Evolutionary conservation across 148 eudicot genomes (phyloP).

Genomic region (Rhododendron kiyosumense): DNA sequence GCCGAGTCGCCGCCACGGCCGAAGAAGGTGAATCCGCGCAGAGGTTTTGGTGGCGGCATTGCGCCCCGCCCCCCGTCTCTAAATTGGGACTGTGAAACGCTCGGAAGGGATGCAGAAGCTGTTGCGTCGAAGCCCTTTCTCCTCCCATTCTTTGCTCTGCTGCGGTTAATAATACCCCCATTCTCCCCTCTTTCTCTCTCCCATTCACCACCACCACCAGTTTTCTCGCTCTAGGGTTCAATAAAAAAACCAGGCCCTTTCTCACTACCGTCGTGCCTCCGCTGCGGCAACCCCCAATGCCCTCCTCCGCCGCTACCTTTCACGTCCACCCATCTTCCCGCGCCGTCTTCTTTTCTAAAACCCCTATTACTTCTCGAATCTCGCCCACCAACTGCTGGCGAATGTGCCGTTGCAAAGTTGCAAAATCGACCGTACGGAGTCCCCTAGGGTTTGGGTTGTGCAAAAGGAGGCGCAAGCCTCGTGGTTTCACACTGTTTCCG

Average conservation of each 20-base stretch:
- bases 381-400: constrained; percentile 13
- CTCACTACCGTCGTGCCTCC: background rate
- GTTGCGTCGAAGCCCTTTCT: constrained; percentile 43
- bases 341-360: background rate
- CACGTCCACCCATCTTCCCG: background rate
- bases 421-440: constrained; percentile 12
- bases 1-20: too few relatives aligned
- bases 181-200: constrained; percentile 16
- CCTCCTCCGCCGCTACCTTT: constrained; percentile 3
- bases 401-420: constrained; percentile 28
- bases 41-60: too few relatives aligned
- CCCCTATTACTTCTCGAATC: background rate
- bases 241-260: background rate
- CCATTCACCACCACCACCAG: constrained; percentile 18
- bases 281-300: background rate
- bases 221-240: constrained; percentile 16
- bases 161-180: constrained; percentile 4
- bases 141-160: constrained; percentile 12
- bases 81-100: background rate
- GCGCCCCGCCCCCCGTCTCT: too few relatives aligned
- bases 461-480: constrained; percentile 33
- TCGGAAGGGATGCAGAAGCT: constrained; percentile 62
- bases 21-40: too few relatives aligned
- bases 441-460: constrained; percentile 44
- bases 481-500: constrained; percentile 39